These are phyloP conservation scores for Batkoa obscura DNA, from an alignment of 371 early-diverging fungal genomes.

Conservation along the genomic window DNA sequence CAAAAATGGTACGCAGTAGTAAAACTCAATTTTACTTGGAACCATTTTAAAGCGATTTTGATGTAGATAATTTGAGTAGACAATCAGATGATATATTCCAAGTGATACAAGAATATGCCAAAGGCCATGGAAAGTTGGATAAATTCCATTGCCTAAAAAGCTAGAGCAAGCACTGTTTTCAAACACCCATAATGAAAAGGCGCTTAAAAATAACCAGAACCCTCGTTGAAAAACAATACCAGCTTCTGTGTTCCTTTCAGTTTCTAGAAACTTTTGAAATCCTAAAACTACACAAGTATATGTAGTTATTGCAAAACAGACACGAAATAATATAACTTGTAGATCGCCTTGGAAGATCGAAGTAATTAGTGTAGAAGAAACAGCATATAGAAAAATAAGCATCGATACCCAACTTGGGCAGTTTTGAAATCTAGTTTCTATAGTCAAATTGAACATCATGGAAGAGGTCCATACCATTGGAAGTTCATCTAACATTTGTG, in stretches of 20 bases:
- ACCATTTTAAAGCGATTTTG: background rate
- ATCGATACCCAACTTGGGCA: no score
- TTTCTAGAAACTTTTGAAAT: background rate
- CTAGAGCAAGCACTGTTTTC: background rate
- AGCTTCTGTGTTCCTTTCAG: background rate
- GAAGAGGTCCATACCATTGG: conserved; percentile 18
- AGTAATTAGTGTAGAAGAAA: background rate
- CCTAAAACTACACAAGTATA: background rate
- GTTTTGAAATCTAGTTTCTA: background rate
- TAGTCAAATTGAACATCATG: background rate
- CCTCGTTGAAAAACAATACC: background rate
- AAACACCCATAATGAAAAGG: background rate
- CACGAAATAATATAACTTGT: background rate
- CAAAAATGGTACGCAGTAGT: no score
- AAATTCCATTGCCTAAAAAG: background rate
- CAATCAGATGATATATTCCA: background rate
- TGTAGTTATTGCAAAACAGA: background rate
- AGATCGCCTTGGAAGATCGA: background rate
- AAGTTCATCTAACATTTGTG: conserved; percentile 56
- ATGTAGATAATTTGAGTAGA: background rate
- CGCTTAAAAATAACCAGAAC: background rate
- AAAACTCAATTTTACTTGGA: no score
- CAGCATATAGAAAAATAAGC: background rate
- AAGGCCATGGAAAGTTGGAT: background rate
- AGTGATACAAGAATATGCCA: conserved; percentile 3